Conservation (phyloP, 331 rosid genomes). For the Malus hybrid region DNA sequence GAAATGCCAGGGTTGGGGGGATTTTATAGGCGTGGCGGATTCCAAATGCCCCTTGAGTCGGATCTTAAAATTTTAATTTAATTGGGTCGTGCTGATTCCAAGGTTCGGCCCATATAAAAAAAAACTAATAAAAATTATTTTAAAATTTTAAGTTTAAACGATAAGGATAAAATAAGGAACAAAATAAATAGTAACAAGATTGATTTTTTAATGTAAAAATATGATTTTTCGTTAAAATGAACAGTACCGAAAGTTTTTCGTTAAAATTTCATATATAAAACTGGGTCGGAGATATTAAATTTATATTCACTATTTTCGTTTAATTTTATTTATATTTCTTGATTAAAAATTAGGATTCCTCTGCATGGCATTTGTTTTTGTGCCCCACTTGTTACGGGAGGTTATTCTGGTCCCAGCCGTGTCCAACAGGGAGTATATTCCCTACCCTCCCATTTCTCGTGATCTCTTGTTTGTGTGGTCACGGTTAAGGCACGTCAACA, state of each 20-base stretch:
- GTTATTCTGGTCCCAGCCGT: not conserved
- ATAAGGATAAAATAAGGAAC: rapidly evolving
- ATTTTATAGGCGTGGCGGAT: conserved; percentile 48
- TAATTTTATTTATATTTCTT: not conserved
- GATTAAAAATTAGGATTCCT: not conserved
- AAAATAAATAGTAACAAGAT: rapidly evolving
- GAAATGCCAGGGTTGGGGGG: not conserved
- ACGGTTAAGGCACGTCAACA: too few species aligned
- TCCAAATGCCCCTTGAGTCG: conserved; percentile 11
- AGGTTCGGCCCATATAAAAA: not conserved
- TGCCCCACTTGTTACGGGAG: conserved; percentile 5
- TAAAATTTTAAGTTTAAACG: too few species aligned
- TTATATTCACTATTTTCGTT: too few species aligned
- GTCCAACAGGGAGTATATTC: not conserved
- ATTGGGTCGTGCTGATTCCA: not conserved
- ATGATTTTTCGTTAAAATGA: too few species aligned
- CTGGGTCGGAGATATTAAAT: too few species aligned
- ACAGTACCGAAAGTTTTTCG: rapidly evolving
- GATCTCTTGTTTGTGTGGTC: too few species aligned
- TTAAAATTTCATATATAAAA: too few species aligned
- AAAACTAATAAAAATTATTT: too few species aligned
- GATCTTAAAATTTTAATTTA: not conserved
- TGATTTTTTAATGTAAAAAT: too few species aligned
- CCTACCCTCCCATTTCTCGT: too few species aligned
- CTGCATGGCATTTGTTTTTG: not conserved